phyloP scores from a whole-genome alignment of 208 protist species.

The Trichomonas vaginalis region DNA sequence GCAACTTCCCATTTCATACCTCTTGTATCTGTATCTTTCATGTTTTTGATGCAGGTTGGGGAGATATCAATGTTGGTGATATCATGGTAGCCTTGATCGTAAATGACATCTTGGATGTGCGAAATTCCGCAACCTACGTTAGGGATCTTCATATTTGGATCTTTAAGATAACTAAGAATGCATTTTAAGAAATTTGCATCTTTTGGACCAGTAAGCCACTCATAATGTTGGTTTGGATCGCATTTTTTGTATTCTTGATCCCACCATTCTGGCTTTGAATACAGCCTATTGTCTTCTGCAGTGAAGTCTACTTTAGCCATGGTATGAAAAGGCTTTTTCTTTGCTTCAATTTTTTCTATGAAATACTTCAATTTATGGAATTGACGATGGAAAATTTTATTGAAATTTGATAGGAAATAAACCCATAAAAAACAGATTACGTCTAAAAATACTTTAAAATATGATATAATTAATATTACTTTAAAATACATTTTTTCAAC shows the following conservation, averaged over 20 bases:
- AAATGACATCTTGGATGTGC: not conserved
- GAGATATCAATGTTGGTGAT: constrained; percentile 4
- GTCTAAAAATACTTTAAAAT: too few species aligned
- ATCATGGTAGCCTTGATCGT: not conserved
- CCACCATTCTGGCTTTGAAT: not conserved
- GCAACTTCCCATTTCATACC: constrained; percentile 3
- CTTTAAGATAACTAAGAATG: not conserved
- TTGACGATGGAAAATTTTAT: too few species aligned
- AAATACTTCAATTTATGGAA: too few species aligned
- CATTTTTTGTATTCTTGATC: not conserved
- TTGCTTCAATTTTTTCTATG: too few species aligned
- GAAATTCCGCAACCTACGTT: not conserved
- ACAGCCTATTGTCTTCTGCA: not conserved
- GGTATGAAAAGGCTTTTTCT: too few species aligned
- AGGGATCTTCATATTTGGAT: not conserved
- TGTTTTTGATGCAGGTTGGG: not conserved
- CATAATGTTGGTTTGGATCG: not conserved
- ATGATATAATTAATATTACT: too few species aligned
- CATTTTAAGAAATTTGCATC: not conserved
- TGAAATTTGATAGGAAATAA: too few species aligned
- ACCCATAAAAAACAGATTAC: too few species aligned
- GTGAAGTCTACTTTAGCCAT: not conserved
- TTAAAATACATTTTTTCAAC: too few species aligned
- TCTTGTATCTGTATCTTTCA: not conserved
- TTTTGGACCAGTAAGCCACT: not conserved